A percentile compares a stretch with the other conserved stretches of the same genome.
Conservation (phyloP, 2,329 filamentous ascomycete genomes). For the Pseudogymnoascus sp. region DNA sequence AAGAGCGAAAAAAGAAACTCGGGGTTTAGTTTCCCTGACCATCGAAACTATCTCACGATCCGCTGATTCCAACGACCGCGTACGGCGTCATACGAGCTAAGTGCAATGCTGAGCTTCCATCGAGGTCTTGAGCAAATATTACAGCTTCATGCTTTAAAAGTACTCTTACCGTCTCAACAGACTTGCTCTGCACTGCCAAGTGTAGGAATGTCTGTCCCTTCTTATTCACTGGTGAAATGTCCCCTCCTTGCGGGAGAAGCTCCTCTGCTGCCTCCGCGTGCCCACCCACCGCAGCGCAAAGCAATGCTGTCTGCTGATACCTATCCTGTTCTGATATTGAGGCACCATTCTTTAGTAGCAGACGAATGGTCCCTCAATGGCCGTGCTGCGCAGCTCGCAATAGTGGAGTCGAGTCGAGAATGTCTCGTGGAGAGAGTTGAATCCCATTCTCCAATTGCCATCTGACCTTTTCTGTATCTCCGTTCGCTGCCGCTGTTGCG, state of each 20-base stretch:
- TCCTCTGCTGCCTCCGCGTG: too few relatives aligned
- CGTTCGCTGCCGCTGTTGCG: background rate
- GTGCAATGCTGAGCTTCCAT: constrained; percentile 13
- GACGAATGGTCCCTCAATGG: constrained; percentile 14
- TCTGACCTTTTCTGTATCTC: background rate
- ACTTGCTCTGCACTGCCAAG: constrained; percentile 11
- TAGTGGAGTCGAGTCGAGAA: background rate
- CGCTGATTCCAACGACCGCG: too few relatives aligned
- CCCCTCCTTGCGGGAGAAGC: constrained; percentile 10
- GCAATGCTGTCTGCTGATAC: constrained; percentile 23
- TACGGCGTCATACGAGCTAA: too few relatives aligned
- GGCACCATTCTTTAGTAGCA: constrained; percentile 11
- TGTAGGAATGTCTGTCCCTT: constrained; percentile 14
- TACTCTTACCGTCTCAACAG: constrained; percentile 11
- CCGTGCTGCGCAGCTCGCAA: constrained; percentile 13
- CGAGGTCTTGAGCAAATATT: constrained; percentile 11
- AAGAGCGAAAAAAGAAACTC: too few relatives aligned
- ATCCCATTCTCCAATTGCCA: background rate
- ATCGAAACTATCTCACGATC: too few relatives aligned
- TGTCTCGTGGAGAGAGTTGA: background rate
- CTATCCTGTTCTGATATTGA: constrained; percentile 10
- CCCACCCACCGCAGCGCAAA: constrained; percentile 9
- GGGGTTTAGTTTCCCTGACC: too few relatives aligned
- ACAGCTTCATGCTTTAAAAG: background rate
- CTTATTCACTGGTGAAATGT: constrained; percentile 10